Conservation (phyloP, 2,329 filamentous ascomycete genomes). For the Tricladium varicosporioides region DNA sequence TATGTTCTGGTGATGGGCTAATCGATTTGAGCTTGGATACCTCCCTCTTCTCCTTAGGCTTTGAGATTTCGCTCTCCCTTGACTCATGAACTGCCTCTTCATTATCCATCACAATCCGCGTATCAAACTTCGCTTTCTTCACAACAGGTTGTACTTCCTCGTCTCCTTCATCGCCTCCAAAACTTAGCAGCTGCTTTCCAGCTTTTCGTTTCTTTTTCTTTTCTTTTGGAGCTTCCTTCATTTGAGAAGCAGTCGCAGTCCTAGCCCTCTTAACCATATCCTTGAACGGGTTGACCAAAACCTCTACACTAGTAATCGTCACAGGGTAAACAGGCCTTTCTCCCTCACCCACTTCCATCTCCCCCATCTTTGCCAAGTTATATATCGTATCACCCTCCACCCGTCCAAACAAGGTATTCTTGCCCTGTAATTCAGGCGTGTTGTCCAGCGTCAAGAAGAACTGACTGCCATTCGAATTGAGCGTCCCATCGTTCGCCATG, state of each 20-base stretch:
- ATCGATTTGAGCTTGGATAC: conserved; percentile 32
- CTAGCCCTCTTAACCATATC: conserved; percentile 72
- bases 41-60: conserved; percentile 30
- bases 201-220: conserved; percentile 70
- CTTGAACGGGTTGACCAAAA: conserved; percentile 78
- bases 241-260: conserved; percentile 45
- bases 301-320: conserved; percentile 71
- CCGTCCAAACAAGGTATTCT: conserved; percentile 91
- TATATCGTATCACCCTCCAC: conserved; percentile 94
- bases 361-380: conserved; percentile 90
- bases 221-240: conserved; percentile 39
- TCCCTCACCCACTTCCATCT: conserved; percentile 77
- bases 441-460: conserved; percentile 94
- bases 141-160: conserved; percentile 56
- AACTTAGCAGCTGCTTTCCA: conserved; percentile 75
- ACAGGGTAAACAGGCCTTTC: conserved; percentile 86
- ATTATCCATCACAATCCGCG: conserved; percentile 65
- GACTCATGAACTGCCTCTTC: conserved; percentile 38
- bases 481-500: conserved; percentile 87
- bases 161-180: conserved; percentile 63
- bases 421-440: conserved; percentile 79
- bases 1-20: conserved; percentile 39
- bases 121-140: conserved; percentile 79
- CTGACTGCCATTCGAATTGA: conserved; percentile 90
- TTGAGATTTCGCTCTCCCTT: conserved; percentile 28